Conservation (phyloP, 1,284 basidiomycete species). For the Sphagnurus paluster region DNA sequence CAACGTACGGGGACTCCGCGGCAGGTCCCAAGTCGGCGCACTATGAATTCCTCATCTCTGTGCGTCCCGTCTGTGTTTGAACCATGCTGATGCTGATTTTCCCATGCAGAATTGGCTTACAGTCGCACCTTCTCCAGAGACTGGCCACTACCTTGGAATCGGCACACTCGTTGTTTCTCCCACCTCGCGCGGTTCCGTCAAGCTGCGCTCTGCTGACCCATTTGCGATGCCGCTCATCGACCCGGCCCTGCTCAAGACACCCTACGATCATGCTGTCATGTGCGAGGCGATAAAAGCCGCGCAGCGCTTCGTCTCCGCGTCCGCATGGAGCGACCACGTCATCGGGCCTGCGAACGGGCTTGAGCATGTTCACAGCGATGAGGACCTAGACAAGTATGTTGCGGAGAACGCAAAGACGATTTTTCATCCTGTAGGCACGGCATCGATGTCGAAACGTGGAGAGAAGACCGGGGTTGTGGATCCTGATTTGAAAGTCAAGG, state of each 20-base stretch:
- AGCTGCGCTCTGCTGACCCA: slow-evolving; percentile 13
- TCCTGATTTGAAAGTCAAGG: slow-evolving; percentile 40
- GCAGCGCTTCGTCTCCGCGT: slow-evolving; percentile 25
- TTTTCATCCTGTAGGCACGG: slow-evolving; percentile 28
- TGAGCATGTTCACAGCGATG: slow-evolving; percentile 20
- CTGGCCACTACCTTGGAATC: slow-evolving; percentile 7
- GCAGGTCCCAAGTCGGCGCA: no score
- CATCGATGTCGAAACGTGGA: slow-evolving; percentile 25
- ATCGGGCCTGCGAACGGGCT: slow-evolving; percentile 16
- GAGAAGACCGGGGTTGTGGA: slow-evolving; percentile 42
- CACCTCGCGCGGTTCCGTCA: neutral
- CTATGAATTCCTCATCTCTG: no score
- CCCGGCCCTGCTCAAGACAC: slow-evolving; percentile 27
- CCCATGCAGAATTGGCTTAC: slow-evolving; percentile 10
- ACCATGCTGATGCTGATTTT: no score
- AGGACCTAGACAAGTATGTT: slow-evolving; percentile 23
- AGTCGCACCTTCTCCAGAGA: slow-evolving; percentile 10
- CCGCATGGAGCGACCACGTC: slow-evolving; percentile 32
- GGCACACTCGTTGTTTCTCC: neutral
- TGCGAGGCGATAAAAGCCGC: slow-evolving; percentile 27
- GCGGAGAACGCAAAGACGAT: slow-evolving; percentile 12
- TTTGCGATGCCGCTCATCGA: slow-evolving; percentile 32
- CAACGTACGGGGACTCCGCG: no score
- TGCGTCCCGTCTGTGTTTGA: no score
- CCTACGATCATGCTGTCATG: slow-evolving; percentile 31